phyloP scores from a whole-genome alignment of 345 rosid genomes.

The Salix suchowensis region DNA sequence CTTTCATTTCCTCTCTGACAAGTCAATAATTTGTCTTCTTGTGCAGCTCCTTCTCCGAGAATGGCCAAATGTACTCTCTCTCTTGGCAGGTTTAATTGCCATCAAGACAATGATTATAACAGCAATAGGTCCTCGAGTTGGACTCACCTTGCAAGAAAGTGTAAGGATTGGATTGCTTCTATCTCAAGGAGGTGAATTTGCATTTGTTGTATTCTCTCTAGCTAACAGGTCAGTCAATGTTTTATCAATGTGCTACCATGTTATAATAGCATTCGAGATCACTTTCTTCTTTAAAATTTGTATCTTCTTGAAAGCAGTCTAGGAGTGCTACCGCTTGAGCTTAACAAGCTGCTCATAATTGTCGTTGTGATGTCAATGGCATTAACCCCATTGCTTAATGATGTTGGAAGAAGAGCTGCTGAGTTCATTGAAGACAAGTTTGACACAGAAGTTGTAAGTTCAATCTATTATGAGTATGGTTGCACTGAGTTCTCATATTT shows the following conservation, averaged over 20 bases:
- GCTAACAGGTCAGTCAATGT: conserved; percentile 66
- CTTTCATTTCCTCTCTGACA: conserved; percentile 8
- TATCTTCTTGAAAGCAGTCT: conserved; percentile 46
- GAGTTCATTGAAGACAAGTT: conserved; percentile 58
- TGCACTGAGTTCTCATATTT: not conserved
- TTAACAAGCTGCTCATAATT: conserved; percentile 92
- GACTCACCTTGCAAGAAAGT: conserved; percentile 83
- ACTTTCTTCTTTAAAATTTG: conserved; percentile 13
- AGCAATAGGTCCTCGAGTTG: conserved; percentile 90
- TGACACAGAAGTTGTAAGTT: conserved; percentile 46
- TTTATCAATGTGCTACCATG: conserved; percentile 14
- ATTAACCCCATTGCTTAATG: conserved; percentile 84
- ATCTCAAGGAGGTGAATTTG: conserved; percentile 98
- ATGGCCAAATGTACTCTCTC: conserved; percentile 93
- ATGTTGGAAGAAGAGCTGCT: conserved; percentile 77
- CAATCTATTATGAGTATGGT: not conserved
- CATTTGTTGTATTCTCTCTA: conserved; percentile 86
- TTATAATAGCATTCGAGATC: not conserved
- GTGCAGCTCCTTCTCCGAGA: conserved; percentile 78
- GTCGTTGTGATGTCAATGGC: conserved; percentile 98
- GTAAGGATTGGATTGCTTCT: conserved; percentile 85
- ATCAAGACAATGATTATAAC: conserved; percentile 89
- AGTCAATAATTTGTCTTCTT: conserved; percentile 3
- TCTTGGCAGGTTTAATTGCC: conserved; percentile 78
- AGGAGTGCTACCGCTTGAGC: conserved; percentile 96